These are phyloP conservation scores for Citrus reticulata DNA, from an alignment of 345 rosid species.

Conservation along the genomic window DNA sequence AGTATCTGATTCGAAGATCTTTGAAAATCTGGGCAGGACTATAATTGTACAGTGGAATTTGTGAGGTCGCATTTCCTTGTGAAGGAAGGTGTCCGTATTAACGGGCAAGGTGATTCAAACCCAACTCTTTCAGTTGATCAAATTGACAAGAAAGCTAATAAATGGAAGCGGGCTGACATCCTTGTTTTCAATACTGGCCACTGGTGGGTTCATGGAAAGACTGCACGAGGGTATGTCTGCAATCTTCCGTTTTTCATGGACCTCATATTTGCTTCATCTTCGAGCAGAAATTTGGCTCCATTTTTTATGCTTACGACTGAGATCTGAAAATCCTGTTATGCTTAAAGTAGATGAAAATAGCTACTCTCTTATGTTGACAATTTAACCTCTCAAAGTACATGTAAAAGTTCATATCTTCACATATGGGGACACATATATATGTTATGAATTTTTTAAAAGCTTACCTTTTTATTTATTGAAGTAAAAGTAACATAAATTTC, in stretches of 20 bases:
- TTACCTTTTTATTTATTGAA: not conserved
- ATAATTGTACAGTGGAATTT: slow-evolving; percentile 74
- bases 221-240: slow-evolving; percentile 71
- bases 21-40: slow-evolving; percentile 54
- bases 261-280: not conserved
- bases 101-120: slow-evolving; percentile 70
- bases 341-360: not conserved
- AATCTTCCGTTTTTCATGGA: not conserved
- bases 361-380: not conserved
- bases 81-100: slow-evolving; percentile 72
- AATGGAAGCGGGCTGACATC: slow-evolving; percentile 83
- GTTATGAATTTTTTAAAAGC: not conserved
- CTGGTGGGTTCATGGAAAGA: slow-evolving; percentile 99
- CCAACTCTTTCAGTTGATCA: slow-evolving; percentile 77
- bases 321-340: not conserved
- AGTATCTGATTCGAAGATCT: slow-evolving; percentile 1
- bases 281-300: not conserved
- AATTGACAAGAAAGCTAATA: slow-evolving; percentile 65
- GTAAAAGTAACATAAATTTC: not conserved
- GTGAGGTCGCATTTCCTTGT: slow-evolving; percentile 98
- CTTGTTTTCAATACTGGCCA: slow-evolving; percentile 93
- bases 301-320: not conserved
- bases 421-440: not conserved
- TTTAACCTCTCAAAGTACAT: not conserved
- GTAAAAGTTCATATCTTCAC: not conserved